Conservation (phyloP, 1,284 basidiomycete genomes). For the Chiua sp. region DNA sequence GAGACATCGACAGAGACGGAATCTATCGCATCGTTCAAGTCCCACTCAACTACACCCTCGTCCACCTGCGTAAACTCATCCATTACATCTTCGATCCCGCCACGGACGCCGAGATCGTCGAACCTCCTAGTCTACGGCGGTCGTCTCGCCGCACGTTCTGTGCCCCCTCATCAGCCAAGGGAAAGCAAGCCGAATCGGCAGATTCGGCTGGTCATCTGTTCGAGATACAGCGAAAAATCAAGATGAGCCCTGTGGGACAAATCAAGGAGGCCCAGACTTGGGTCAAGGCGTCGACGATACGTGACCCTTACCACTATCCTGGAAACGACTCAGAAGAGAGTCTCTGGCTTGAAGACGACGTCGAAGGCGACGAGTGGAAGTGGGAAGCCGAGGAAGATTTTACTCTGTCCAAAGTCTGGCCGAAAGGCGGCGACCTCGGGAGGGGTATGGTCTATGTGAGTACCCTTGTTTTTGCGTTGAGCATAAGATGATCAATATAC, state of each 20-base stretch:
- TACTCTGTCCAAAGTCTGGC: slow-evolving; percentile 61
- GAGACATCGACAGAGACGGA: slow-evolving; percentile 43
- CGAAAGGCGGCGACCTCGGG: slow-evolving; percentile 48
- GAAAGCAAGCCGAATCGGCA: slow-evolving; percentile 22
- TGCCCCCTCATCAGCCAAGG: slow-evolving; percentile 16
- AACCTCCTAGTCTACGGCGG: slow-evolving; percentile 21
- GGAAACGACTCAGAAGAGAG: slow-evolving; percentile 32
- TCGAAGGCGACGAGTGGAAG: slow-evolving; percentile 44
- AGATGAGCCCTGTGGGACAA: slow-evolving; percentile 53
- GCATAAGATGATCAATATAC: slow-evolving; percentile 7
- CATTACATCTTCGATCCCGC: slow-evolving; percentile 61
- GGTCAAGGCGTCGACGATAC: slow-evolving; percentile 58
- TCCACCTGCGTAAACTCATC: slow-evolving; percentile 65
- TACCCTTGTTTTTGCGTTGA: slow-evolving; percentile 10
- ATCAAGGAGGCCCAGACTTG: slow-evolving; percentile 56
- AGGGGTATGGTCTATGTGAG: slow-evolving; percentile 67
- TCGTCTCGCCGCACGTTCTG: slow-evolving; percentile 5
- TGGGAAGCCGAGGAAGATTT: slow-evolving; percentile 74
- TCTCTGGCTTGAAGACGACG: slow-evolving; percentile 28
- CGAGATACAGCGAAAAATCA: slow-evolving; percentile 55
- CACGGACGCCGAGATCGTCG: slow-evolving; percentile 27
- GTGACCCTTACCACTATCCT: slow-evolving; percentile 59
- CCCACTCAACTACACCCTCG: slow-evolving; percentile 71
- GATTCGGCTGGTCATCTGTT: slow-evolving; percentile 55
- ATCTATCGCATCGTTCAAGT: slow-evolving; percentile 70